These are phyloP conservation scores for Ophiostoma sp. DNA, from an alignment of 2,329 filamentous ascomycete species.

Conservation along the genomic window DNA sequence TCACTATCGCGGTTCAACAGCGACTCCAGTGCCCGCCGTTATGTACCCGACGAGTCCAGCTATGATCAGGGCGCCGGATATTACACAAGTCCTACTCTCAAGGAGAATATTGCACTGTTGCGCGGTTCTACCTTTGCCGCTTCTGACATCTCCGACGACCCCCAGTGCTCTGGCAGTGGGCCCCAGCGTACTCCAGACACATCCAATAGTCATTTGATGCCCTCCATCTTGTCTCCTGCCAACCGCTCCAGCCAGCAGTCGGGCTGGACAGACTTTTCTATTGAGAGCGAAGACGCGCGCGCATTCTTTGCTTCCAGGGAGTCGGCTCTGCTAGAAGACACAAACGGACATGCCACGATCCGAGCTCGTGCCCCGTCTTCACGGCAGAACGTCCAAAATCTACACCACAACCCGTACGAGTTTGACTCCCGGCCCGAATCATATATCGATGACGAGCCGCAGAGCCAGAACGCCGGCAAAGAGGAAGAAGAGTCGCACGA, in stretches of 20 bases:
- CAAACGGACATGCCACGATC: constrained; percentile 18
- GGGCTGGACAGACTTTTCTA: constrained; percentile 56
- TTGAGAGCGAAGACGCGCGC: constrained; percentile 47
- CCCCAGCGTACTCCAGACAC: constrained; percentile 36
- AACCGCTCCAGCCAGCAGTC: constrained; percentile 52
- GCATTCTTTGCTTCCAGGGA: constrained; percentile 26
- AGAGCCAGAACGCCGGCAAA: background rate
- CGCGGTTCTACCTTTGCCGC: constrained; percentile 34
- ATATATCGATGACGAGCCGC: constrained; percentile 10
- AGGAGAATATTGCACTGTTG: constrained; percentile 34
- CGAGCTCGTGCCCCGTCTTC: constrained; percentile 17
- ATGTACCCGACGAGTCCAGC: constrained; percentile 21
- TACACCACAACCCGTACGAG: constrained; percentile 20
- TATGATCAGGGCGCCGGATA: constrained; percentile 33
- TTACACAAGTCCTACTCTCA: constrained; percentile 33
- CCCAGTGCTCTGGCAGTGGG: constrained; percentile 29
- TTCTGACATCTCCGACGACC: constrained; percentile 34
- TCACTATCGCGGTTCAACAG: constrained; percentile 18
- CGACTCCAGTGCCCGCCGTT: constrained; percentile 17
- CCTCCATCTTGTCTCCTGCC: constrained; percentile 40
- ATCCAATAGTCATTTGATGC: constrained; percentile 45
- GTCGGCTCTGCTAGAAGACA: background rate
- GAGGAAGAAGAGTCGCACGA: constrained; percentile 27
- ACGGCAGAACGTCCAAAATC: background rate
- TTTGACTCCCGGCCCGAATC: constrained; percentile 33